A percentile compares a stretch with the other conserved stretches of the same genome.
Conservation (phyloP, 1,139 yeast genomes). For the Scheffersomyces titani region DNA sequence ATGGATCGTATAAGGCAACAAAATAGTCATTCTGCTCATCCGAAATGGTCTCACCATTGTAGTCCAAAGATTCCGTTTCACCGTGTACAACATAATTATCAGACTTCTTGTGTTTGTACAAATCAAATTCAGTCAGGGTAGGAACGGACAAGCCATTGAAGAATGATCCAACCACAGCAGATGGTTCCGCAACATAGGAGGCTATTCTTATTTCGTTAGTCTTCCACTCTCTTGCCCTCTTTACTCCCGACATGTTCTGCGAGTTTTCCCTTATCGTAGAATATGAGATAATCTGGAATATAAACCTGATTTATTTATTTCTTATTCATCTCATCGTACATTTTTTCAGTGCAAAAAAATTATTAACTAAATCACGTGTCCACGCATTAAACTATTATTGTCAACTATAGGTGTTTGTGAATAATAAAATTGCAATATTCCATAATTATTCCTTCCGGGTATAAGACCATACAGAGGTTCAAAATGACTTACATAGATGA, state of each 20-base stretch:
- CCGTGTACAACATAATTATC: constrained; percentile 66
- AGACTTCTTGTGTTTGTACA: constrained; percentile 57
- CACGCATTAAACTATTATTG: not conserved
- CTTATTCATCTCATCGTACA: constrained; percentile 9
- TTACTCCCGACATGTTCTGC: constrained; percentile 18
- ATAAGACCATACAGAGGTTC: not conserved
- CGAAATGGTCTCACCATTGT: constrained; percentile 60
- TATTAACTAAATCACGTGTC: not conserved
- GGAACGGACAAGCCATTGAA: constrained; percentile 77
- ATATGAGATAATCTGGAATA: not conserved
- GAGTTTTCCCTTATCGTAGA: not conserved
- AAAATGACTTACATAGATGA: constrained; percentile 2
- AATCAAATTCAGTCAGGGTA: constrained; percentile 56
- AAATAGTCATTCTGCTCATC: constrained; percentile 49
- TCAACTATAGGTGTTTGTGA: not conserved
- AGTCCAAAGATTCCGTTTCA: constrained; percentile 70
- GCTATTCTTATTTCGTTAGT: constrained; percentile 33
- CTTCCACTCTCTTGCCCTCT: constrained; percentile 24
- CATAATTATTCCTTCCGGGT: too few relatives aligned
- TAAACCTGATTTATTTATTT: constrained; percentile 3
- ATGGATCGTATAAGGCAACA: constrained; percentile 72
- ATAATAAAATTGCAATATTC: not conserved
- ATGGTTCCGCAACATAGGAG: constrained; percentile 33
- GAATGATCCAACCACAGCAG: constrained; percentile 54
- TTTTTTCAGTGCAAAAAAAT: not conserved